Conservation (phyloP, 2,329 filamentous ascomycete genomes). For the Pestalotiopsis sp. region DNA sequence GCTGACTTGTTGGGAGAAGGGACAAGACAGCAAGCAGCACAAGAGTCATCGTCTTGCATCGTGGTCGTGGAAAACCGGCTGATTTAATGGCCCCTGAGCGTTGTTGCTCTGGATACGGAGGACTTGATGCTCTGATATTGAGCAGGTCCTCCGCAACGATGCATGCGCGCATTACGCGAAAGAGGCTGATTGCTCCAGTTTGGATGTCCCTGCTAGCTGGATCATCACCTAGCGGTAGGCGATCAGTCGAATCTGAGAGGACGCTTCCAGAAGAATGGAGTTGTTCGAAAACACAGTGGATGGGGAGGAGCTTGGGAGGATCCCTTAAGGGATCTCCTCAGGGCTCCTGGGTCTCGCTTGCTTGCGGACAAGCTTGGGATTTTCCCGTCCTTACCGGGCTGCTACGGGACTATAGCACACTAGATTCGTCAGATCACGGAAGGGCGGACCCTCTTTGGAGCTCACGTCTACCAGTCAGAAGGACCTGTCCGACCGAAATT, state of each 20-base stretch:
- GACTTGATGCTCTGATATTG: neutral
- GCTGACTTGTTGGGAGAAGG: neutral
- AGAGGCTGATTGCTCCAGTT: slow-evolving; percentile 4
- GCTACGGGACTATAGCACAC: neutral
- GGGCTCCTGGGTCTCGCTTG: slow-evolving; percentile 12
- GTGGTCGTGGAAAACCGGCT: neutral
- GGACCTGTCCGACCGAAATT: neutral
- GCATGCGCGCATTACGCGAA: neutral
- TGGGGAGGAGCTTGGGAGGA: neutral
- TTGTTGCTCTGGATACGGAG: slow-evolving; percentile 1
- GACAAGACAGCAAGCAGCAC: neutral
- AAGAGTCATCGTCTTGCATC: neutral
- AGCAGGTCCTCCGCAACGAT: neutral
- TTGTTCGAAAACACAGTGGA: slow-evolving; percentile 1
- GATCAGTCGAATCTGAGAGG: neutral
- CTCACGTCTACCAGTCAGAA: neutral
- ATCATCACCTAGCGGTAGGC: slow-evolving; percentile 4
- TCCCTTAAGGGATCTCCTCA: neutral
- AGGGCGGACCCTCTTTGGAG: neutral
- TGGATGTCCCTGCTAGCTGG: slow-evolving; percentile 3
- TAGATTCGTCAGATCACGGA: slow-evolving; percentile 11
- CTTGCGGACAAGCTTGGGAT: neutral
- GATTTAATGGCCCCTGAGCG: neutral
- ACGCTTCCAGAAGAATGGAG: slow-evolving; percentile 2
- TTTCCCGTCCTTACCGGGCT: slow-evolving; percentile 8